A percentile compares a stretch with the other conserved stretches of the same genome.
Evolutionary conservation across 345 rosid species (phyloP).

Genomic region (Melaleuca quinquenervia): DNA sequence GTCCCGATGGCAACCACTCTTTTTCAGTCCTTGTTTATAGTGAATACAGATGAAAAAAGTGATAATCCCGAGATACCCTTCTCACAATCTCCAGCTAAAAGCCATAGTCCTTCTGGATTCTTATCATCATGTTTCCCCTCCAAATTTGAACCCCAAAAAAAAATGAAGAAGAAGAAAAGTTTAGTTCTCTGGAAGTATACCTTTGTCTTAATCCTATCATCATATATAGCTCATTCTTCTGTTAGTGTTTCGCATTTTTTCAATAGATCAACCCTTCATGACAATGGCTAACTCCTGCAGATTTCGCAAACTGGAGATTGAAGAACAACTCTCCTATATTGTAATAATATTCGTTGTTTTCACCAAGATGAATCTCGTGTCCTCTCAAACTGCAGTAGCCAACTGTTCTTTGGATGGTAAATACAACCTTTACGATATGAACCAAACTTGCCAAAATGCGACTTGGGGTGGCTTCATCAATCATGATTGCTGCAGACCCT

Average conservation of each 20-base stretch:
- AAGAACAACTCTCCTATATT: neutral
- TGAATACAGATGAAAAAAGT: neutral
- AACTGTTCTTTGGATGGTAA: neutral
- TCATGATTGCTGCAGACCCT: conserved; percentile 17
- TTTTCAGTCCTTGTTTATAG: neutral
- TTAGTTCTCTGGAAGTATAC: neutral
- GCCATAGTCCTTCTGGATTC: neutral
- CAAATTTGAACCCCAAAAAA: neutral
- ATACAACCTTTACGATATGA: neutral
- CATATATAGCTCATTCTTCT: neutral
- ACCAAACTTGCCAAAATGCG: conserved; percentile 6
- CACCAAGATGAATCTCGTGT: neutral
- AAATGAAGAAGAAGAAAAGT: neutral
- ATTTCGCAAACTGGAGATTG: neutral
- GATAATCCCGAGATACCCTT: neutral
- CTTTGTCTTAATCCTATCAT: neutral
- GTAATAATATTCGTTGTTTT: neutral
- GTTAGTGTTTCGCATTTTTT: neutral
- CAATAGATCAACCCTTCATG: neutral
- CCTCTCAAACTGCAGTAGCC: neutral
- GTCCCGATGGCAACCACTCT: neutral
- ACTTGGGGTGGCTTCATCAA: conserved; percentile 30
- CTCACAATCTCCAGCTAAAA: neutral
- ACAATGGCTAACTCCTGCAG: neutral
- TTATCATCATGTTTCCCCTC: neutral